These are phyloP conservation scores for Aaosphaeria arxii DNA, from an alignment of 2,329 filamentous ascomycete species.

Conservation along the genomic window DNA sequence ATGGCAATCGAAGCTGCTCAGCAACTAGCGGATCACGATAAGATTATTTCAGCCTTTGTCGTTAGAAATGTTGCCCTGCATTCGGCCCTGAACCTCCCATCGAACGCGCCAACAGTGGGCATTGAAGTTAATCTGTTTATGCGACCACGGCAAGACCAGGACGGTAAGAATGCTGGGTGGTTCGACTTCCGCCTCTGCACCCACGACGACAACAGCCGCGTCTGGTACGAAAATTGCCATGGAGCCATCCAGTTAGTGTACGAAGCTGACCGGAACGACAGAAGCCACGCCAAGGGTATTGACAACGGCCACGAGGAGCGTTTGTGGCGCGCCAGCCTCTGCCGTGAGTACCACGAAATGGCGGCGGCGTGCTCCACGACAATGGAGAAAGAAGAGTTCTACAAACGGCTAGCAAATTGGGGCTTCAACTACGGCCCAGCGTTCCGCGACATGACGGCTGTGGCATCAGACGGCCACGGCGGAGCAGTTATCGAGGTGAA, in stretches of 20 bases:
- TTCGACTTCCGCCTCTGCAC: neutral
- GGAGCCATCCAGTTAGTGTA: neutral
- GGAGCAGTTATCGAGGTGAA: neutral
- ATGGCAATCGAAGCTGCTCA: constrained; percentile 2
- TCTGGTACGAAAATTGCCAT: neutral
- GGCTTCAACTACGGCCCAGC: neutral
- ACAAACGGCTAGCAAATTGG: neutral
- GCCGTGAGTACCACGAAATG: too few species aligned
- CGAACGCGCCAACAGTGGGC: neutral
- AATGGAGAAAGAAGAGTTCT: neutral
- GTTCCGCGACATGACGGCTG: neutral
- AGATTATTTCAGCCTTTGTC: neutral
- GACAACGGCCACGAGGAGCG: neutral
- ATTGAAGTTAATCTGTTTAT: neutral
- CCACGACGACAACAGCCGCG: neutral
- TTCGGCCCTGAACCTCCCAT: neutral
- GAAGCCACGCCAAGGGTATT: neutral
- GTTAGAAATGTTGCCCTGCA: neutral
- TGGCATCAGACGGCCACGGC: neutral
- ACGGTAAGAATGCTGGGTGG: neutral
- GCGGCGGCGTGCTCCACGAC: neutral
- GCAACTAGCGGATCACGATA: neutral
- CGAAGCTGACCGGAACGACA: neutral
- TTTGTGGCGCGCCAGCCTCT: too few species aligned
- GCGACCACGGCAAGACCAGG: neutral